Conservation (phyloP, 768 basidiomycete genomes). For the Tricholomella constricta region DNA sequence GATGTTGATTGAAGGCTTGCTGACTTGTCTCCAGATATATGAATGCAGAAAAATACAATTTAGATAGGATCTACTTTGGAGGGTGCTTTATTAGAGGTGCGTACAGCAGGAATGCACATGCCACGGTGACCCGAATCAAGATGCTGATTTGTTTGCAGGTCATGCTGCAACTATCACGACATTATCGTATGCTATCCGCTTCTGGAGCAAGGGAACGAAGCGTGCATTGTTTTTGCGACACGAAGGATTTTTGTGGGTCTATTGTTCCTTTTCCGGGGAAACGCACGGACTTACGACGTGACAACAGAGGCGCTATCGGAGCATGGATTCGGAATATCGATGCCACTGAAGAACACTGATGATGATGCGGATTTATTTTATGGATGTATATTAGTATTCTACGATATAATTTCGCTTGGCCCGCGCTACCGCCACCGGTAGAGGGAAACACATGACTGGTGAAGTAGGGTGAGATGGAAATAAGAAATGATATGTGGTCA, state of each 20-base stretch:
- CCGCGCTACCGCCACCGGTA: slow-evolving; percentile 12
- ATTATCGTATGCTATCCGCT: slow-evolving; percentile 97
- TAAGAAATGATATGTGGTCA: no score
- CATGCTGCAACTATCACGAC: slow-evolving; percentile 97
- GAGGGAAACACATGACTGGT: slow-evolving; percentile 15
- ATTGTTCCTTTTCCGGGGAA: slow-evolving; percentile 12
- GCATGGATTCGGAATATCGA: slow-evolving; percentile 98
- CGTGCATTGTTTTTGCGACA: slow-evolving; percentile 95
- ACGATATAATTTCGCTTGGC: slow-evolving; percentile 11
- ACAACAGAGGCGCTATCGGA: slow-evolving; percentile 81
- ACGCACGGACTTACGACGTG: slow-evolving; percentile 11
- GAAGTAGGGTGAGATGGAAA: not conserved
- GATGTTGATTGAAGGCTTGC: slow-evolving; percentile 3
- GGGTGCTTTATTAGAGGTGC: slow-evolving; percentile 97
- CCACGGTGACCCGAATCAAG: not conserved
- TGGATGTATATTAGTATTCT: slow-evolving; percentile 16
- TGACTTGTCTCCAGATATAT: slow-evolving; percentile 68
- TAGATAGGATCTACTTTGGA: slow-evolving; percentile 98
- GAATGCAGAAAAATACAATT: slow-evolving; percentile 98
- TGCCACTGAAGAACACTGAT: slow-evolving; percentile 32
- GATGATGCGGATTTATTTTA: slow-evolving; percentile 1
- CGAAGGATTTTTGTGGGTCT: slow-evolving; percentile 92
- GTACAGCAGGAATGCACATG: slow-evolving; percentile 21
- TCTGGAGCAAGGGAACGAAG: slow-evolving; percentile 99
- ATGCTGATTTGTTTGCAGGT: slow-evolving; percentile 49